These are phyloP conservation scores for Phytophthora cajani DNA, from an alignment of 352 stramenopile species.

Conservation along the genomic window DNA sequence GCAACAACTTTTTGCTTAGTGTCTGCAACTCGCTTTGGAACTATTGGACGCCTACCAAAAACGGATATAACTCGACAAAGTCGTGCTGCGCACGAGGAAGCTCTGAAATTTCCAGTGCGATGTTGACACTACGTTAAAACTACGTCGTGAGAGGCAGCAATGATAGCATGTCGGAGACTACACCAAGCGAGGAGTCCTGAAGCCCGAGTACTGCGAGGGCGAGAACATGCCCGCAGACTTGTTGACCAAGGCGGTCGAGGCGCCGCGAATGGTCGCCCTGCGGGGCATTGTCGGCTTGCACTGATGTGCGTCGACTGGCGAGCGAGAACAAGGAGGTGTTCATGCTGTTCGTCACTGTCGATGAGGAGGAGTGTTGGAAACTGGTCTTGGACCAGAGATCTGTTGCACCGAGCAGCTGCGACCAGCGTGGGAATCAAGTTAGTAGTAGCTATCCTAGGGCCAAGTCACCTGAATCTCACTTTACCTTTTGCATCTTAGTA, in stretches of 20 bases:
- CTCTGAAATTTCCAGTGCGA: no score
- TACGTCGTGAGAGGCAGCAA: no score
- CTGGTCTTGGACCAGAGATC: neutral
- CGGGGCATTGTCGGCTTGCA: neutral
- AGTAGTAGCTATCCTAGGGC: neutral
- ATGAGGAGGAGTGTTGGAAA: slow-evolving; percentile 15
- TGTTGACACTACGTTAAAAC: no score
- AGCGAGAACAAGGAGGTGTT: neutral
- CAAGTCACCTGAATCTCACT: neutral
- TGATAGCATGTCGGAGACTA: neutral
- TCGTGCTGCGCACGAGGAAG: no score
- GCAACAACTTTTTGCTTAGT: no score
- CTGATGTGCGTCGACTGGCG: neutral
- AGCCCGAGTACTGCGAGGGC: slow-evolving; percentile 13
- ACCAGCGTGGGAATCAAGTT: neutral
- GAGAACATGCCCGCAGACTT: slow-evolving; percentile 19
- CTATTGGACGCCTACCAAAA: no score
- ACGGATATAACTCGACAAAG: no score
- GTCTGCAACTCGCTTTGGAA: no score
- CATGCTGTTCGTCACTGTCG: neutral
- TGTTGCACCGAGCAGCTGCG: neutral
- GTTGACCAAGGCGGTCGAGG: slow-evolving; percentile 14
- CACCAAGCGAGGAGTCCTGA: neutral
- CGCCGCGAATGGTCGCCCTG: slow-evolving; percentile 1
- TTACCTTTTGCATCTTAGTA: neutral